phyloP scores from a whole-genome alignment of 1,284 basidiomycete species.

The Athelia psychrophila region DNA sequence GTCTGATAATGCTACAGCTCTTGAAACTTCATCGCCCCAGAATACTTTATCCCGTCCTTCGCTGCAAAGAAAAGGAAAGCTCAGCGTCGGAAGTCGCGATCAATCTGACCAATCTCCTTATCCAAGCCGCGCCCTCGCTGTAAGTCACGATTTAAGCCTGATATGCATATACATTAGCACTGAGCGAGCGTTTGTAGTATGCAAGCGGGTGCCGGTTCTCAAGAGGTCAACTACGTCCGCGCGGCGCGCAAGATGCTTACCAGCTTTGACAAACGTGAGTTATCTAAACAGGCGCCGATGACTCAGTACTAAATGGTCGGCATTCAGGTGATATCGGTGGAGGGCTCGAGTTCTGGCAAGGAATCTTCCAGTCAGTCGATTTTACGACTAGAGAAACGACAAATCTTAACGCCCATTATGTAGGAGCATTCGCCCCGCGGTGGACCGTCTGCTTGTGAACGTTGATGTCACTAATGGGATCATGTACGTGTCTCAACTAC shows the following conservation, averaged over 20 bases:
- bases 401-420: neutral
- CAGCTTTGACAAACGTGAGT: neutral
- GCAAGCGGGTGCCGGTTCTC: neutral
- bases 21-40: too few species aligned
- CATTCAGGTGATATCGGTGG: neutral
- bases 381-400: neutral
- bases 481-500: neutral
- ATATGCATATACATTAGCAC: too few species aligned
- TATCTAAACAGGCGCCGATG: too few species aligned
- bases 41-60: too few species aligned
- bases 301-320: too few species aligned
- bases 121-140: neutral
- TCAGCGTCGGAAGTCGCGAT: too few species aligned
- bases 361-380: neutral
- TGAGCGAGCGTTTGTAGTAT: too few species aligned
- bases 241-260: neutral
- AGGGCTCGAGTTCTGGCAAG: neutral
- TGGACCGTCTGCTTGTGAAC: slow-evolving; percentile 37
- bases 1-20: too few species aligned
- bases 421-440: slow-evolving; percentile 42
- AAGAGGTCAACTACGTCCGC: neutral
- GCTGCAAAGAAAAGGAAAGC: too few species aligned
- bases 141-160: neutral
- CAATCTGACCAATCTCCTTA: neutral
- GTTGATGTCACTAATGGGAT: slow-evolving; percentile 44